phyloP scores from a whole-genome alignment of 2,329 filamentous ascomycete genomes.

The Alternaria conjuncta region DNA sequence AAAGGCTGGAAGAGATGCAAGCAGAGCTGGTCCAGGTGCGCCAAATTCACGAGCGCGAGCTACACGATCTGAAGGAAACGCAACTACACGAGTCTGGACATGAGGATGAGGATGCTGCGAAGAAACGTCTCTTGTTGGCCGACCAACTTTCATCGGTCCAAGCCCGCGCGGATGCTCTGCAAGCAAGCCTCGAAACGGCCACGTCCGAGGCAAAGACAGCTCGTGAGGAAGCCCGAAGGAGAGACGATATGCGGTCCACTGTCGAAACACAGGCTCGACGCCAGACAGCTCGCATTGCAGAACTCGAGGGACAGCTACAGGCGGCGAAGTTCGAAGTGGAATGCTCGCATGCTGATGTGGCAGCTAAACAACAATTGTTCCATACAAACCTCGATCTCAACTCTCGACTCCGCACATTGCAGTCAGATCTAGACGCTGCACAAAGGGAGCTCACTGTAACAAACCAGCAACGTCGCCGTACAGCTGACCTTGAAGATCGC shows the following conservation, averaged over 20 bases:
- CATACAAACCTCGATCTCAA: constrained; percentile 33
- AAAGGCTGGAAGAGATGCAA: constrained; percentile 8
- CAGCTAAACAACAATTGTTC: constrained; percentile 35
- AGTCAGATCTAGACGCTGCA: constrained; percentile 23
- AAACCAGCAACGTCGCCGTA: background rate
- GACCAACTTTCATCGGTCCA: constrained; percentile 35
- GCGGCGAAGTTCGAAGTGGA: constrained; percentile 34
- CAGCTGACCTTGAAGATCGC: constrained; percentile 2
- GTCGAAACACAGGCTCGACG: constrained; percentile 13
- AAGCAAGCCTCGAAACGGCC: constrained; percentile 34
- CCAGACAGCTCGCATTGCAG: constrained; percentile 18
- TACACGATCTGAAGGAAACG: constrained; percentile 10
- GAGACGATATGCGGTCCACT: constrained; percentile 11
- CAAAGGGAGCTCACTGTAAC: background rate
- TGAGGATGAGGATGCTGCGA: constrained; percentile 3
- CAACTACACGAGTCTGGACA: background rate
- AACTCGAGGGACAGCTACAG: constrained; percentile 33
- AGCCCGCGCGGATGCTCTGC: constrained; percentile 30
- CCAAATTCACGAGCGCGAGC: constrained; percentile 5
- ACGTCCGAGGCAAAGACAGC: constrained; percentile 32
- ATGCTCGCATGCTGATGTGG: constrained; percentile 32
- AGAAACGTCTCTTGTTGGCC: constrained; percentile 19
- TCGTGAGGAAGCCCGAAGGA: constrained; percentile 31
- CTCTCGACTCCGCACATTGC: constrained; percentile 25
- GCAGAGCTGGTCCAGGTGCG: background rate